Evolutionary conservation across 495 filamentous ascomycete genomes (phyloP).

Genomic region (Penicillium riverlandense): DNA sequence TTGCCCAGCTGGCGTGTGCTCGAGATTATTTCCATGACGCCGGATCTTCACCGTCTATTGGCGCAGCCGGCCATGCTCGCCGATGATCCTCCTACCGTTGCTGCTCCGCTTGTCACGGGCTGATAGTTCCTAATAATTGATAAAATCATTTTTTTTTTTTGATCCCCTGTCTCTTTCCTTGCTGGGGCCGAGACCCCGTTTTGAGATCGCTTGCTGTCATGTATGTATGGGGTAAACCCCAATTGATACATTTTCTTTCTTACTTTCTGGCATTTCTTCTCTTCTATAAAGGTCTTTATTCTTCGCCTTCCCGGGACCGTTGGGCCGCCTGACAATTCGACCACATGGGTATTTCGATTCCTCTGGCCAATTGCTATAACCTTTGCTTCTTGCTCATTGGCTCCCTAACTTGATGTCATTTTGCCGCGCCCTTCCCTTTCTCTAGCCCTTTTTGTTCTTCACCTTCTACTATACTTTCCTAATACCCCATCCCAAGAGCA

Average conservation of each 20-base stretch:
- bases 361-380: no score
- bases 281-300: neutral
- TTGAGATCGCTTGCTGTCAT: neutral
- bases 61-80: conserved; percentile 21
- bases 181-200: neutral
- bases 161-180: neutral
- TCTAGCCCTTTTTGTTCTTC: no score
- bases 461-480: conserved; percentile 1
- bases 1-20: conserved; percentile 13
- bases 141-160: neutral
- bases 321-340: neutral
- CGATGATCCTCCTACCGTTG: conserved; percentile 24
- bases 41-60: conserved; percentile 19
- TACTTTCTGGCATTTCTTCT: neutral
- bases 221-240: no score
- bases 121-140: conserved; percentile 5
- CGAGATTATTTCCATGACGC: neutral
- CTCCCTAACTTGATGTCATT: no score
- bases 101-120: conserved; percentile 13
- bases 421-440: no score
- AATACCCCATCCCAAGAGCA: conserved; percentile 8
- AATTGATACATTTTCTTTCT: neutral
- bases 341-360: no score
- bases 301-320: neutral
- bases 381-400: no score